A percentile compares a stretch with the other conserved stretches of the same genome.
Conservation (phyloP, 2,329 filamentous ascomycete genomes). For the Colletotrichum liriopes region DNA sequence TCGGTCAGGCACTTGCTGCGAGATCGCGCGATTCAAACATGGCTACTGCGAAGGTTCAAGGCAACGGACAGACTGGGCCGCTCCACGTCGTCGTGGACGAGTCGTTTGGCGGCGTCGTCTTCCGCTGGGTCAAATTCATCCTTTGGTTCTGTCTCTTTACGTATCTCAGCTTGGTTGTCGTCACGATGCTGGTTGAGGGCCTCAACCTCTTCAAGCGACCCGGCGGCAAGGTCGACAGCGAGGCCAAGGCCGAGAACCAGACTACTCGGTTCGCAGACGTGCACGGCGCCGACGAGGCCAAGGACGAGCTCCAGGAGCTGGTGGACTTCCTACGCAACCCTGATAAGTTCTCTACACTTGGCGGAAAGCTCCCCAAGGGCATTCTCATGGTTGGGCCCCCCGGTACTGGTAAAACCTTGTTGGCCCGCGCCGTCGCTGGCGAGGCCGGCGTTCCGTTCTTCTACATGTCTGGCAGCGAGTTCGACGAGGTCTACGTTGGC, state of each 20-base stretch:
- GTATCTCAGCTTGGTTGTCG: slow-evolving; percentile 84
- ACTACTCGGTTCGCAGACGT: slow-evolving; percentile 93
- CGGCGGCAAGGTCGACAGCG: slow-evolving; percentile 79
- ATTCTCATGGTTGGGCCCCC: slow-evolving; percentile 95
- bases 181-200: slow-evolving; percentile 87
- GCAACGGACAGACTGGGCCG: slow-evolving; percentile 82
- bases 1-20: slow-evolving; percentile 86
- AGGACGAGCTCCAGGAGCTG: slow-evolving; percentile 96
- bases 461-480: slow-evolving; percentile 99
- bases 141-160: slow-evolving; percentile 83
- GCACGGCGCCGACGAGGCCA: slow-evolving; percentile 97
- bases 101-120: slow-evolving; percentile 82
- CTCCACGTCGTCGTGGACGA: slow-evolving; percentile 97
- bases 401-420: slow-evolving; percentile 96
- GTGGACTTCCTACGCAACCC: slow-evolving; percentile 97
- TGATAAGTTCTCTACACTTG: slow-evolving; percentile 92
- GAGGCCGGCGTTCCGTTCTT: slow-evolving; percentile 99
- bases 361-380: slow-evolving; percentile 97
- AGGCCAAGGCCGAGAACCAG: slow-evolving; percentile 94
- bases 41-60: slow-evolving; percentile 66
- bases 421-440: slow-evolving; percentile 94
- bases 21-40: slow-evolving; percentile 78
- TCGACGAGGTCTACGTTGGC: slow-evolving; percentile 98
- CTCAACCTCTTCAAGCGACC: slow-evolving; percentile 86
- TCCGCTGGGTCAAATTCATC: slow-evolving; percentile 93